Base-by-base conservation (phyloP, 257 asterid species). In the Capsicum chinense region DNA sequence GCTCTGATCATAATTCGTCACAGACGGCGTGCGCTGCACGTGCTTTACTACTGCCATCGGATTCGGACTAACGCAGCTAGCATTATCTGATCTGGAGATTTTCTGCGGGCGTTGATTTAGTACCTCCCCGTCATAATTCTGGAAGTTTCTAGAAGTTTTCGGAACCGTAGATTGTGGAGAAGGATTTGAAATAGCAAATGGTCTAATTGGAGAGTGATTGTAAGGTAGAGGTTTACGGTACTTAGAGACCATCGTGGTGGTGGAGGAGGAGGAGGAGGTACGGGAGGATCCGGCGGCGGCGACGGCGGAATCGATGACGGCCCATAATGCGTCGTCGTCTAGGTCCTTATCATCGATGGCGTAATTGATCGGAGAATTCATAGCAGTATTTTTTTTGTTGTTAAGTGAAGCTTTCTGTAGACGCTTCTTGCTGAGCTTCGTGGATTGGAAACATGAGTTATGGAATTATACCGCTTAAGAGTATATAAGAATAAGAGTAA, bases 321-420 rank as follows among this genome's bases (percentile, higher is more conserved):
- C 98, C 99, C 99, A 95, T 79, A 95, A 80, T 17, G 94, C 99
- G 84, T 97, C 97, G 91, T 94, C 98, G 91, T 96, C 98, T 58
- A 96, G 91, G 76, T 94, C 98, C 83, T 88, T 89, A 64, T 96
- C 99, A 83, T 94, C 98, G 84, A 91, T 73, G 73, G 89, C 62
- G 85, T 69, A 90, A 87, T 66, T 82, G 88, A 87, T 69, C 6
- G 88, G 90, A 54, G 93, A 88, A 83, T 85, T 84, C 97, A 91
- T 90, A 39, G 44, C 44, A 39, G 73, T 42, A 35, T 3, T 26
- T 48, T 9, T 69, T 35, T 14, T 0, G 54, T 54, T 47, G 13
- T 62, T 56, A 56, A 17, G 2, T 62, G 66, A 64, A 17, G 2
- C 17, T n/a, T 71, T 47, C 37, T 71, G 42, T 3, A 56, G 81